Conservation (phyloP, 805 yeast species). For the Naumovozyma castellii region DNA sequence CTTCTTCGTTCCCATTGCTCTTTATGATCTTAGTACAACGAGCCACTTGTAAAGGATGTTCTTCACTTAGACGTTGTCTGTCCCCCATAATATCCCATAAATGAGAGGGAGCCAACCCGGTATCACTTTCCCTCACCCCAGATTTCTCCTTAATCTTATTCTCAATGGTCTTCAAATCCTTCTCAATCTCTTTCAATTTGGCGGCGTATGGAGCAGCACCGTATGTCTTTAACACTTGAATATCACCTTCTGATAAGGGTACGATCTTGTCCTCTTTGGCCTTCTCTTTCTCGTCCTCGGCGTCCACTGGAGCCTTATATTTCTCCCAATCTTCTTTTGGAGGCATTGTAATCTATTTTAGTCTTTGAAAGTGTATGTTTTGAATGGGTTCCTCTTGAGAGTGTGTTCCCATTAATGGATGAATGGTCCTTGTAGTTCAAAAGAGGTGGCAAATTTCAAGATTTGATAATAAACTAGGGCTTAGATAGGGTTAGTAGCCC, state of each 20-base stretch:
- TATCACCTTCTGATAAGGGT: slow-evolving; percentile 92
- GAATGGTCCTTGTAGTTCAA: background rate
- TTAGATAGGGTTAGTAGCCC: too few species aligned
- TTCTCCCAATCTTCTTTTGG: slow-evolving; percentile 99
- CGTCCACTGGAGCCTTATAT: slow-evolving; percentile 76
- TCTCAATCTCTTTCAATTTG: slow-evolving; percentile 70
- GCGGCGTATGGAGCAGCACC: slow-evolving; percentile 95
- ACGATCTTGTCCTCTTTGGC: slow-evolving; percentile 61
- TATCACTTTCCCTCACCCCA: slow-evolving; percentile 90
- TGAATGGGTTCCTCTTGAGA: too few species aligned
- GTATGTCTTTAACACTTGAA: slow-evolving; percentile 91
- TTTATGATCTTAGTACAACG: slow-evolving; percentile 95
- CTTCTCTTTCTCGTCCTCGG: slow-evolving; percentile 44
- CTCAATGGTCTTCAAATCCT: slow-evolving; percentile 78
- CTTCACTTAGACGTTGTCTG: slow-evolving; percentile 83
- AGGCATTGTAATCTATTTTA: slow-evolving; percentile 46
- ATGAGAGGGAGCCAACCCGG: slow-evolving; percentile 95
- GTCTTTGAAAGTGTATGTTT: too few species aligned
- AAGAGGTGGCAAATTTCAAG: too few species aligned
- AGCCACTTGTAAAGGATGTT: slow-evolving; percentile 96
- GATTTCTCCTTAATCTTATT: slow-evolving; percentile 85
- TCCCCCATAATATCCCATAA: slow-evolving; percentile 98
- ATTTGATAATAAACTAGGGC: too few species aligned
- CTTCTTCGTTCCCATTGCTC: slow-evolving; percentile 34
- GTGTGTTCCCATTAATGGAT: background rate